Evolutionary conservation across 192 early-diverging fungal genomes (phyloP).

Genomic region (Coemansia sp.): DNA sequence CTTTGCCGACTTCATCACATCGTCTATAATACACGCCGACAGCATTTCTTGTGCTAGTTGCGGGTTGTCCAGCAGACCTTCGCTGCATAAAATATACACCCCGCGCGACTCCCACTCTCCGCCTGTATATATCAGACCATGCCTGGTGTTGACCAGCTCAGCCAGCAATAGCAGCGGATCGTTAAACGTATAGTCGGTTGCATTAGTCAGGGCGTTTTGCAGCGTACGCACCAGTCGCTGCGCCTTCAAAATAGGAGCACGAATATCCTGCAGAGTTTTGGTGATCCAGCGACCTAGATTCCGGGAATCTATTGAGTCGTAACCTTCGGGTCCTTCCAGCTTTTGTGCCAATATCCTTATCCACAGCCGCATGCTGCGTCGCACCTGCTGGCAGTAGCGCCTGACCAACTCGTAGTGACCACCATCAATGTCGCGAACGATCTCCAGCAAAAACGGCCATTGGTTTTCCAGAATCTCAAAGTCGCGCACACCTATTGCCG

Average conservation of each 20-base stretch:
- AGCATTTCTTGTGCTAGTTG: conserved; percentile 55
- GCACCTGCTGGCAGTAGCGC: conserved; percentile 66
- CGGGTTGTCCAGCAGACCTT: conserved; percentile 55
- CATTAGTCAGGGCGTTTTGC: conserved; percentile 57
- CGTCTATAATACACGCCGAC: conserved; percentile 49
- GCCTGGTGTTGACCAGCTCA: conserved; percentile 64
- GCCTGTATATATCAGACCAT: conserved; percentile 70
- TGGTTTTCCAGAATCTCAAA: conserved; percentile 79
- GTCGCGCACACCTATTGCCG: conserved; percentile 61
- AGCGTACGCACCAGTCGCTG: conserved; percentile 50
- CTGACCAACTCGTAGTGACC: conserved; percentile 70
- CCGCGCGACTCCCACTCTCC: conserved; percentile 66
- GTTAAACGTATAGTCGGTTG: conserved; percentile 72
- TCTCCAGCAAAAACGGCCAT: conserved; percentile 73
- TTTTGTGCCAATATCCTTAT: conserved; percentile 23
- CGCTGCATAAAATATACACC: conserved; percentile 74
- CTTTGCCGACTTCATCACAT: conserved; percentile 14
- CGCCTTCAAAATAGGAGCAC: conserved; percentile 40
- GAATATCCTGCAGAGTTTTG: conserved; percentile 46
- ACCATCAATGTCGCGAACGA: conserved; percentile 70
- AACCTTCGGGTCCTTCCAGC: conserved; percentile 38
- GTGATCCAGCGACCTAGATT: conserved; percentile 43
- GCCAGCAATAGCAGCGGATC: conserved; percentile 59
- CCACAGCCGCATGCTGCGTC: conserved; percentile 35
- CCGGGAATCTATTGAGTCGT: conserved; percentile 36